Conservation (phyloP, 2,329 filamentous ascomycete species). For the Cladosporium sp. region DNA sequence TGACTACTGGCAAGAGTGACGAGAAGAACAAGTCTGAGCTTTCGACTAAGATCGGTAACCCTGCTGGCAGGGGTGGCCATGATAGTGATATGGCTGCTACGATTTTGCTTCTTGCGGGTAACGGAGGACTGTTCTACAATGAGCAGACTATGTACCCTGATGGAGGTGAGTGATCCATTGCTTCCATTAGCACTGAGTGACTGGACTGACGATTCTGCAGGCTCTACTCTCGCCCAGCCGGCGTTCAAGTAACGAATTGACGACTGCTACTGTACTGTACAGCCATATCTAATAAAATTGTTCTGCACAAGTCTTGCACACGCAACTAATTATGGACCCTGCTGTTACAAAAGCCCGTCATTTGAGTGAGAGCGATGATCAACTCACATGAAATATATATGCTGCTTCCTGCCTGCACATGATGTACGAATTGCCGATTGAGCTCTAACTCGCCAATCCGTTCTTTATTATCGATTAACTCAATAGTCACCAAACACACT, state of each 20-base stretch:
- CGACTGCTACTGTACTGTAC: neutral
- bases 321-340: too few species aligned
- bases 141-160: slow-evolving; percentile 52
- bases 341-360: too few species aligned
- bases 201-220: neutral
- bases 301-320: too few species aligned
- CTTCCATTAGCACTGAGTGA: neutral
- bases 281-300: too few species aligned
- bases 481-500: too few species aligned
- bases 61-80: slow-evolving; percentile 39
- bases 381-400: neutral
- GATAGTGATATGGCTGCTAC: slow-evolving; percentile 51
- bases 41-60: slow-evolving; percentile 40
- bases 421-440: too few species aligned
- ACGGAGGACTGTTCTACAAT: slow-evolving; percentile 50
- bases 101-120: slow-evolving; percentile 48
- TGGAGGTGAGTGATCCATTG: slow-evolving; percentile 28
- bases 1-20: slow-evolving; percentile 45
- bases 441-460: too few species aligned
- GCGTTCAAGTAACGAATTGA: slow-evolving; percentile 2
- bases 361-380: too few species aligned
- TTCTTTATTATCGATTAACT: too few species aligned
- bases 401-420: too few species aligned
- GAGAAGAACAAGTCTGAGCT: slow-evolving; percentile 47
- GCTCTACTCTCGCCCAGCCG: slow-evolving; percentile 14